These are phyloP conservation scores for Nicotiana benthamiana DNA, from an alignment of 257 asterid genomes.

Conservation along the genomic window DNA sequence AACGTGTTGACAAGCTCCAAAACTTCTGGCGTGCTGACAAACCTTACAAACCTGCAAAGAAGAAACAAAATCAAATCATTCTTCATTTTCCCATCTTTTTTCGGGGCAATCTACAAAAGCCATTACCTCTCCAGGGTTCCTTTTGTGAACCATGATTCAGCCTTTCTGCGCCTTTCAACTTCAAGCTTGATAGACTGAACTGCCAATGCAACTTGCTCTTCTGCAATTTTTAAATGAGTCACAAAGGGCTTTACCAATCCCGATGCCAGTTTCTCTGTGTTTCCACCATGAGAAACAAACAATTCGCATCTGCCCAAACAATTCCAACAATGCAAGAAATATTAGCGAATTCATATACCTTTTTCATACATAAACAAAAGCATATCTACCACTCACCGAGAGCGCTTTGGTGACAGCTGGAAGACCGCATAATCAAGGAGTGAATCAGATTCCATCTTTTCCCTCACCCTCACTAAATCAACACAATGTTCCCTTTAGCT, in stretches of 20 bases:
- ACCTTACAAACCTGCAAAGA: constrained; percentile 68
- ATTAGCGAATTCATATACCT: neutral
- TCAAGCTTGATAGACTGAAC: constrained; percentile 78
- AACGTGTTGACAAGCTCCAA: constrained; percentile 62
- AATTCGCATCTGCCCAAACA: constrained; percentile 70
- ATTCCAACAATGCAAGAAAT: constrained; percentile 10
- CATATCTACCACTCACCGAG: constrained; percentile 42
- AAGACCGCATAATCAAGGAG: constrained; percentile 83
- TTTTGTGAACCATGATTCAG: constrained; percentile 82
- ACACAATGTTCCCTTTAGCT: constrained; percentile 9
- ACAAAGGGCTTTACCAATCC: constrained; percentile 85
- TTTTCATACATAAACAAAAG: neutral
- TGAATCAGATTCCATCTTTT: constrained; percentile 51
- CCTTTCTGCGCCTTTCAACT: constrained; percentile 41
- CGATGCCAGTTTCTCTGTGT: constrained; percentile 81
- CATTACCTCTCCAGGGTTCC: constrained; percentile 91
- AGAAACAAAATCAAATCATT: constrained; percentile 3
- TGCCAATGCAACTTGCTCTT: constrained; percentile 66
- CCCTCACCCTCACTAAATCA: constrained; percentile 19
- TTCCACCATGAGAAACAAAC: constrained; percentile 66
- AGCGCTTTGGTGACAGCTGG: constrained; percentile 78
- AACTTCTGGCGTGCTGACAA: constrained; percentile 87
- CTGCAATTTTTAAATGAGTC: constrained; percentile 62
- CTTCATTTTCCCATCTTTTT: neutral
- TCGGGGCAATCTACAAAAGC: constrained; percentile 7